phyloP scores from a whole-genome alignment of 805 yeast genomes.

The Wickerhamiella musiphila region DNA sequence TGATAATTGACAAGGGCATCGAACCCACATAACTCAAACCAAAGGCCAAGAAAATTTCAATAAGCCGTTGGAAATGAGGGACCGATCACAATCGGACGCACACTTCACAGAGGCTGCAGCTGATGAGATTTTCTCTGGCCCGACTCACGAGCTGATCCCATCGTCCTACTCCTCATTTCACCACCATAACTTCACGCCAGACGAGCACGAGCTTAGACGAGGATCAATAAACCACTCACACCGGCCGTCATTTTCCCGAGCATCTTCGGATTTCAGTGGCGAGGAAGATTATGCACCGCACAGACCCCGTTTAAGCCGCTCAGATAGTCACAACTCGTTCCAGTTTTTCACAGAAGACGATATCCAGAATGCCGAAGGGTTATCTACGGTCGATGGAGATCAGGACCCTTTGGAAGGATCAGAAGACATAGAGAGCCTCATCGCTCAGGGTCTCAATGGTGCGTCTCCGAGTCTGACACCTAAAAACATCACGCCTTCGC shows the following conservation, averaged over 20 bases:
- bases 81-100: conserved; percentile 10
- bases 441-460: neutral
- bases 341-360: conserved; percentile 71
- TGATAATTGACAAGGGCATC: too few species aligned
- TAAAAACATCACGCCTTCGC: neutral
- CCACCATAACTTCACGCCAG: conserved; percentile 21
- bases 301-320: neutral
- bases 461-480: conserved; percentile 1
- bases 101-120: conserved; percentile 17
- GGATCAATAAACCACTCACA: conserved; percentile 8
- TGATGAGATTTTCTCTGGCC: conserved; percentile 53
- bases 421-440: conserved; percentile 4
- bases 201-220: conserved; percentile 5
- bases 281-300: conserved; percentile 3
- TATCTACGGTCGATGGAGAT: conserved; percentile 44
- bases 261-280: neutral
- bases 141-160: conserved; percentile 52
- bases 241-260: neutral
- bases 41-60: too few species aligned
- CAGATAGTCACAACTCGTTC: conserved; percentile 24
- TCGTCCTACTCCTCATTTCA: conserved; percentile 54
- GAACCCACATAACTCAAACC: too few species aligned
- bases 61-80: too few species aligned
- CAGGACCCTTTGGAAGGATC: conserved; percentile 20
- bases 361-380: conserved; percentile 72